Evolutionary conservation across 2,329 filamentous ascomycete species (phyloP).

Genomic region (Pestalotiopsis sp.): DNA sequence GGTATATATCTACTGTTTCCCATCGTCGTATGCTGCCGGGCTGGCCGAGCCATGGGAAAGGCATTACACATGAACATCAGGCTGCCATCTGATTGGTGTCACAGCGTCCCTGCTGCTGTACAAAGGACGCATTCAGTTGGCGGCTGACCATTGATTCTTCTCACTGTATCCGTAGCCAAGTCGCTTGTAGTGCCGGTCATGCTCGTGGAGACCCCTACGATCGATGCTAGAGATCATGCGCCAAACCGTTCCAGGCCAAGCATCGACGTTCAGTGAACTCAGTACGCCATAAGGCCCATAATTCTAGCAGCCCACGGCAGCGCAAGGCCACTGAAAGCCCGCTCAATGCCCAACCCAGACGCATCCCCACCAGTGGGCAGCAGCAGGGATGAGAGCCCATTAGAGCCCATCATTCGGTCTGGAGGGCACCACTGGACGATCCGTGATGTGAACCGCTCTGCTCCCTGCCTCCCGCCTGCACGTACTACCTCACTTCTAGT

Average conservation of each 20-base stretch:
- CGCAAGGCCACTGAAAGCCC: neutral
- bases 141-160: neutral
- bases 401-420: neutral
- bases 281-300: constrained; percentile 15
- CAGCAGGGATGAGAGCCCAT: neutral
- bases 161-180: neutral
- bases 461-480: neutral
- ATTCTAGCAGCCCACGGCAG: constrained; percentile 8
- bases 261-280: constrained; percentile 9
- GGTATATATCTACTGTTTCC: neutral
- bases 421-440: constrained; percentile 7
- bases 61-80: neutral
- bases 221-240: constrained; percentile 5
- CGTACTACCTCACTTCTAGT: constrained; percentile 17
- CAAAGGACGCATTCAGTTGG: neutral
- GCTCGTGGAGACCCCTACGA: constrained; percentile 10
- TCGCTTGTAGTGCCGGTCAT: neutral
- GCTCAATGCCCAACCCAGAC: neutral
- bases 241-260: constrained; percentile 15
- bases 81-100: neutral
- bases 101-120: neutral
- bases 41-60: neutral
- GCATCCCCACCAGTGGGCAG: neutral
- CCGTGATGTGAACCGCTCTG: neutral
- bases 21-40: neutral